phyloP scores from a whole-genome alignment of 768 basidiomycete species.

The Lactifluus echinatus region DNA sequence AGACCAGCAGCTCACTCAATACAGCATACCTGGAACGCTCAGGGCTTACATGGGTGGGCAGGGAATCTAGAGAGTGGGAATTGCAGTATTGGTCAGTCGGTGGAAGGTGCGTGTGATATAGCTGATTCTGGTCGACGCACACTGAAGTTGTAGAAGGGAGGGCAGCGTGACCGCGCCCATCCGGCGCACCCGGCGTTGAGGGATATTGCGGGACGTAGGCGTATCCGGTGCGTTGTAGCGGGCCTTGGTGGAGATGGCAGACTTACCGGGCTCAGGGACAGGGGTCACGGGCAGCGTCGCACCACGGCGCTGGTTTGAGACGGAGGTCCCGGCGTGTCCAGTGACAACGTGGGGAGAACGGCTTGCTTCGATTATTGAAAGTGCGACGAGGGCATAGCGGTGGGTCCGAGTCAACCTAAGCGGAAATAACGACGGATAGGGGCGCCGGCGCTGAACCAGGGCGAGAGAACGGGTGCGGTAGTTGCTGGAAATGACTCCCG shows the following conservation, averaged over 20 bases:
- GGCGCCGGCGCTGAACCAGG: background rate
- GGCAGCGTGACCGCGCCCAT: conserved; percentile 16
- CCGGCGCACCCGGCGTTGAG: conserved; percentile 17
- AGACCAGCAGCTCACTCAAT: conserved; percentile 15
- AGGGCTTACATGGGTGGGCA: conserved; percentile 16
- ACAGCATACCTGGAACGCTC: conserved; percentile 12
- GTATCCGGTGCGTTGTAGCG: conserved; percentile 4
- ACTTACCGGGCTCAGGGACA: conserved; percentile 11
- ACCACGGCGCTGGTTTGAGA: background rate
- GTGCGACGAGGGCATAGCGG: conserved; percentile 5
- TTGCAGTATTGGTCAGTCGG: background rate
- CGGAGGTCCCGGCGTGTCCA: conserved; percentile 10
- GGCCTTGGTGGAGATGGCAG: conserved; percentile 14
- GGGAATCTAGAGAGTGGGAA: background rate
- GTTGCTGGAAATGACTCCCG: conserved; percentile 1
- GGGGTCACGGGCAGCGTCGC: conserved; percentile 7
- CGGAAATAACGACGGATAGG: too few species aligned
- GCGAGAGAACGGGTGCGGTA: background rate
- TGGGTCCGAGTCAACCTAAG: conserved; percentile 14
- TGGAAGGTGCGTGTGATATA: background rate
- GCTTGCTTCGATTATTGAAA: conserved; percentile 11
- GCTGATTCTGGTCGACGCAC: conserved; percentile 2
- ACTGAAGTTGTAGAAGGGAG: background rate
- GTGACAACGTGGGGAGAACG: conserved; percentile 15
- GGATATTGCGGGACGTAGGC: background rate